phyloP scores from a whole-genome alignment of 208 protist genomes.

The Leishmania aethiopica region DNA sequence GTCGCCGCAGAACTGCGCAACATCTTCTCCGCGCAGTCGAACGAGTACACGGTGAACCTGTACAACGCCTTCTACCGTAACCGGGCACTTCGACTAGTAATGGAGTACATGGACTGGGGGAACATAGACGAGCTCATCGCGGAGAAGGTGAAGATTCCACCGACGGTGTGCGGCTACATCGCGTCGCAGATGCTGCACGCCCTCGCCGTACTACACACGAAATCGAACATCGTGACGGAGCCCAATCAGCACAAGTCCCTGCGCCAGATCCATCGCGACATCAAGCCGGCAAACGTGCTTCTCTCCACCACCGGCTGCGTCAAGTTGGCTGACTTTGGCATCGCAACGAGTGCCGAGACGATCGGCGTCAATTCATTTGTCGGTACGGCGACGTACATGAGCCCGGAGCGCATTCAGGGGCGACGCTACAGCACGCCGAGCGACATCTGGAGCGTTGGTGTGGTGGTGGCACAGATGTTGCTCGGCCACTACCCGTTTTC shows the following conservation, averaged over 20 bases:
- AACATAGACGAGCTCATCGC: slow-evolving; percentile 87
- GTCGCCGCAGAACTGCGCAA: slow-evolving; percentile 85
- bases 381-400: slow-evolving; percentile 89
- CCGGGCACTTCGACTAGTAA: slow-evolving; percentile 68
- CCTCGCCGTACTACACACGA: slow-evolving; percentile 84
- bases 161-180: slow-evolving; percentile 71
- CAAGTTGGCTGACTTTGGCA: slow-evolving; percentile 90
- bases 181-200: slow-evolving; percentile 80
- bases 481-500: slow-evolving; percentile 76
- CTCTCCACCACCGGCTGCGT: slow-evolving; percentile 69
- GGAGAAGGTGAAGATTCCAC: slow-evolving; percentile 43
- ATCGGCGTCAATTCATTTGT: slow-evolving; percentile 88
- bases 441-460: slow-evolving; percentile 90
- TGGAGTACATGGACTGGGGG: slow-evolving; percentile 92
- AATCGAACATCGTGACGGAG: slow-evolving; percentile 85
- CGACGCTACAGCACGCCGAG: slow-evolving; percentile 76
- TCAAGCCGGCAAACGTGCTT: slow-evolving; percentile 90
- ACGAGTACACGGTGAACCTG: slow-evolving; percentile 76
- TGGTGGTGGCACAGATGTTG: slow-evolving; percentile 73
- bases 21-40: slow-evolving; percentile 71
- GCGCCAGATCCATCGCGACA: slow-evolving; percentile 88
- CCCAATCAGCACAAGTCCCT: slow-evolving; percentile 64
- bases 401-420: slow-evolving; percentile 84
- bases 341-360: slow-evolving; percentile 81
- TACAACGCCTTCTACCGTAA: slow-evolving; percentile 89